Evolutionary conservation across 2,329 filamentous ascomycete species (phyloP).

Genomic region (Ambrosiella beaveri): DNA sequence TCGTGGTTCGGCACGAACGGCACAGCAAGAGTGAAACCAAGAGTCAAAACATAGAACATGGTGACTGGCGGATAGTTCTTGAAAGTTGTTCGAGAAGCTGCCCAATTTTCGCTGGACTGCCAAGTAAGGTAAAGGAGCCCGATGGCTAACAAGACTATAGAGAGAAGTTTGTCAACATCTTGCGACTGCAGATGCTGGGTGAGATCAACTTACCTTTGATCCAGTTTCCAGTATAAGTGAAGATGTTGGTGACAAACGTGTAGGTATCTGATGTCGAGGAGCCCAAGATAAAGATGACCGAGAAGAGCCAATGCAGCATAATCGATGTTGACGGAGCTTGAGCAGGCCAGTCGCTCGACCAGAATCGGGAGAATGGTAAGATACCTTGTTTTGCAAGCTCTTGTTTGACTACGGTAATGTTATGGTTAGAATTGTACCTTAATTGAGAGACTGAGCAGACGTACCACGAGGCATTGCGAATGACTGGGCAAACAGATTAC

Average conservation of each 20-base stretch:
- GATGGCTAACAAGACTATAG: slow-evolving; percentile 39
- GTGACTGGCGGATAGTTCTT: slow-evolving; percentile 24
- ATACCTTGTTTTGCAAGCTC: slow-evolving; percentile 55
- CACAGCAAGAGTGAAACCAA: slow-evolving; percentile 34
- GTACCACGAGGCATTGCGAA: slow-evolving; percentile 19
- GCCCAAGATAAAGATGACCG: slow-evolving; percentile 6
- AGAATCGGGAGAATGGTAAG: slow-evolving; percentile 47
- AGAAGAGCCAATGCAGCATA: slow-evolving; percentile 10
- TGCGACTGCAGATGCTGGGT: slow-evolving; percentile 31
- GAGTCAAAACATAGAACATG: slow-evolving; percentile 31
- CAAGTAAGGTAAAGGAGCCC: slow-evolving; percentile 36
- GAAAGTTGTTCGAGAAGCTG: slow-evolving; percentile 33
- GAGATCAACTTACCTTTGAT: slow-evolving; percentile 40
- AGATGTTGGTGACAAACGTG: slow-evolving; percentile 10
- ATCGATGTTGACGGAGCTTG: slow-evolving; percentile 21
- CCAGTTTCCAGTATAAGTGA: slow-evolving; percentile 33
- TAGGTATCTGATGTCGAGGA: slow-evolving; percentile 5
- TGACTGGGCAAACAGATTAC: slow-evolving; percentile 36
- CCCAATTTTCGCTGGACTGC: slow-evolving; percentile 33
- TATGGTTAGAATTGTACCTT: background rate
- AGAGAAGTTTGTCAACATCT: slow-evolving; percentile 17
- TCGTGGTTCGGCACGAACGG: slow-evolving; percentile 37
- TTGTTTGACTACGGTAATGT: slow-evolving; percentile 29
- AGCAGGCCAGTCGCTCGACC: slow-evolving; percentile 52
- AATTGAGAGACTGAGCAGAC: slow-evolving; percentile 29